A percentile compares a stretch with the other conserved stretches of the same genome.
Conservation (phyloP, 108 stramenopile species). For the Asterionellopsis glacialis region DNA sequence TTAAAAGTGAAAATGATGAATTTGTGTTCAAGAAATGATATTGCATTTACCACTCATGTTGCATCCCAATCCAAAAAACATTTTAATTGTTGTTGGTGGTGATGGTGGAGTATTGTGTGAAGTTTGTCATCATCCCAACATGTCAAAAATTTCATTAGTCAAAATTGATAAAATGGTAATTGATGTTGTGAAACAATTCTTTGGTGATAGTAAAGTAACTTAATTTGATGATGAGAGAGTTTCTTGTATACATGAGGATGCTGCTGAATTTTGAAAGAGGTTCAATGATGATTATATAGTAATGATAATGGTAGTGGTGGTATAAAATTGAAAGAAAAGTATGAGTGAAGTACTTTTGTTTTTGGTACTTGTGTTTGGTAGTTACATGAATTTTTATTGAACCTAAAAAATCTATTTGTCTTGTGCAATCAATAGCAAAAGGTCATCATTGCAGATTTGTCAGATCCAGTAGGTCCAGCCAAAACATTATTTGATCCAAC, state of each 20-base stretch:
- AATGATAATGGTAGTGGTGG: constrained; percentile 66
- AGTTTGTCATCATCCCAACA: constrained; percentile 51
- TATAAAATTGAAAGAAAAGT: too few species aligned
- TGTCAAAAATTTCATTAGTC: constrained; percentile 59
- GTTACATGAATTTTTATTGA: too few species aligned
- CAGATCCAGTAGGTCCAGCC: constrained; percentile 81
- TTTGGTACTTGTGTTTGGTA: too few species aligned
- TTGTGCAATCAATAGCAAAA: too few species aligned
- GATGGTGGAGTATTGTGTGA: constrained; percentile 84
- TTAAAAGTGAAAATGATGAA: constrained; percentile 76
- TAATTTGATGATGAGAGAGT: constrained; percentile 66
- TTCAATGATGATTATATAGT: constrained; percentile 1
- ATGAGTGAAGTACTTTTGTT: too few species aligned
- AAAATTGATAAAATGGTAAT: constrained; percentile 72
- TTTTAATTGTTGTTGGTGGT: constrained; percentile 84
- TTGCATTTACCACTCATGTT: constrained; percentile 73
- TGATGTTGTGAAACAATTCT: constrained; percentile 48
- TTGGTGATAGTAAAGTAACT: constrained; percentile 26
- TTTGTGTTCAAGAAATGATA: constrained; percentile 86
- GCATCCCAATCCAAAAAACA: constrained; percentile 43
- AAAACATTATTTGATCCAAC: constrained; percentile 71
- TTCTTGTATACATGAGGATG: constrained; percentile 31
- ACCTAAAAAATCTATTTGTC: too few species aligned
- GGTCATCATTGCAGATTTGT: constrained; percentile 71
- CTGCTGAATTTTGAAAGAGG: constrained; percentile 25